These are phyloP conservation scores for Aegilops umbellulata DNA, from an alignment of 176 grass and related monocot genomes.

Conservation along the genomic window DNA sequence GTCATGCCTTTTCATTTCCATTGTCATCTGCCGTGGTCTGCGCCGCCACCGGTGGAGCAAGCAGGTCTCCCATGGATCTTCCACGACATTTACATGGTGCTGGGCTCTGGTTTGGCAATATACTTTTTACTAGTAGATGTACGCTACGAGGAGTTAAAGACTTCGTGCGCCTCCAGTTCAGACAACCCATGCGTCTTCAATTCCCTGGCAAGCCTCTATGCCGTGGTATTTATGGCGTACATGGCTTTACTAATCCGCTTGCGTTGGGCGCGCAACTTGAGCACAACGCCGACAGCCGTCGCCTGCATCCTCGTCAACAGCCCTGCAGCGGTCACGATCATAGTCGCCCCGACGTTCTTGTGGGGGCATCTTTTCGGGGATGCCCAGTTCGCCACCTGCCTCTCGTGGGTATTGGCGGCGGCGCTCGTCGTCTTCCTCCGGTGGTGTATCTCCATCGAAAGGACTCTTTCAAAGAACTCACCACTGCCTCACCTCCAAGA, in stretches of 20 bases:
- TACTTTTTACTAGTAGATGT: not conserved
- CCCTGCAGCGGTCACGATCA: not conserved
- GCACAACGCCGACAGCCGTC: not conserved
- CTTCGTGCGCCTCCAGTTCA: not conserved
- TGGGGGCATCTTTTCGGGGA: not conserved
- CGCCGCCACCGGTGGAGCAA: not conserved
- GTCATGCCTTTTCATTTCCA: not conserved
- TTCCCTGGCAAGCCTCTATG: not conserved
- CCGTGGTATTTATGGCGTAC: not conserved
- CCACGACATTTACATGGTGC: not conserved
- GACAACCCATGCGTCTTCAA: not conserved
- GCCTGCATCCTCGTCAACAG: not conserved
- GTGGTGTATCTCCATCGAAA: not conserved
- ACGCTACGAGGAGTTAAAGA: not conserved
- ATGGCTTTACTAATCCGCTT: not conserved
- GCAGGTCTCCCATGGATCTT: not conserved
- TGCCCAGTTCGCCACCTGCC: not conserved
- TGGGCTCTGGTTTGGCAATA: not conserved
- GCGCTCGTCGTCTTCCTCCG: not conserved
- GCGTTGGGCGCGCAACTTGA: not conserved
- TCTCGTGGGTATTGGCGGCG: not conserved
- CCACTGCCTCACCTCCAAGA: not conserved
- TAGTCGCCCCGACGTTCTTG: not conserved
- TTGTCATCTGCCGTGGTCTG: not conserved
- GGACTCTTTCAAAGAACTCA: not conserved